Evolutionary conservation across 306 rosid genomes (phyloP).

Genomic region (Amphicarpaea edgeworthii): DNA sequence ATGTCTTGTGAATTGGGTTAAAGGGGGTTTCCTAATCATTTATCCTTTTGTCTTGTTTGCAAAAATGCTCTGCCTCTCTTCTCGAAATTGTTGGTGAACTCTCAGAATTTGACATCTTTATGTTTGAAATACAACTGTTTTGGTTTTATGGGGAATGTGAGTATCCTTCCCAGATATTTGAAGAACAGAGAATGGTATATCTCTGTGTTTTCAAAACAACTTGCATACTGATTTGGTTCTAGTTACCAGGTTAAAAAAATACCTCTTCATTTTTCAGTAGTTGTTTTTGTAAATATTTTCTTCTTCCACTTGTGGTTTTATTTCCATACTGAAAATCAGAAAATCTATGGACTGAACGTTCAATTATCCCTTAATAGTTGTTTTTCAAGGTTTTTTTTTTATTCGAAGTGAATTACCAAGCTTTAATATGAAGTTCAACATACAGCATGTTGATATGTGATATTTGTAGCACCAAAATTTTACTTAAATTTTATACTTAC

Average conservation of each 20-base stretch:
- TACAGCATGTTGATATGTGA: constrained; percentile 17
- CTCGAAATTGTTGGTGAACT: constrained; percentile 6
- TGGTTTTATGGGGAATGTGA: background rate
- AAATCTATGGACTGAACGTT: constrained; percentile 1
- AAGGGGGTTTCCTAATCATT: background rate
- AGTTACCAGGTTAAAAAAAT: background rate
- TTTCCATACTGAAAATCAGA: background rate
- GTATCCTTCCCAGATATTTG: constrained; percentile 8
- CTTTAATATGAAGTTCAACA: constrained; percentile 6
- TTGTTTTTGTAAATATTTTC: constrained; percentile 19
- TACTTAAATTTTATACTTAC: constrained; percentile 4
- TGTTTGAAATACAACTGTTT: background rate
- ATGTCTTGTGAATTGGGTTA: background rate
- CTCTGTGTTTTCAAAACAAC: constrained; percentile 16
- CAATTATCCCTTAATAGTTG: constrained; percentile 25
- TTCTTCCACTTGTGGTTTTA: constrained; percentile 22
- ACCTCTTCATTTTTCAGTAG: background rate
- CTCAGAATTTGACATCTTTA: background rate
- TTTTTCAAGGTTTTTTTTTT: too few relatives aligned
- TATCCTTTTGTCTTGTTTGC: background rate
- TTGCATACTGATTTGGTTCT: too few relatives aligned
- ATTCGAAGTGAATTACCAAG: background rate
- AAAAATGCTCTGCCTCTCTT: background rate
- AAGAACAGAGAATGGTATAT: background rate
- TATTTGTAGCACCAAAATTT: background rate